Percentiles rank a stretch among this genome's conserved stretches.
These are phyloP conservation scores for Wallemia hederae DNA, from an alignment of 1,284 basidiomycete species.

Conservation along the genomic window DNA sequence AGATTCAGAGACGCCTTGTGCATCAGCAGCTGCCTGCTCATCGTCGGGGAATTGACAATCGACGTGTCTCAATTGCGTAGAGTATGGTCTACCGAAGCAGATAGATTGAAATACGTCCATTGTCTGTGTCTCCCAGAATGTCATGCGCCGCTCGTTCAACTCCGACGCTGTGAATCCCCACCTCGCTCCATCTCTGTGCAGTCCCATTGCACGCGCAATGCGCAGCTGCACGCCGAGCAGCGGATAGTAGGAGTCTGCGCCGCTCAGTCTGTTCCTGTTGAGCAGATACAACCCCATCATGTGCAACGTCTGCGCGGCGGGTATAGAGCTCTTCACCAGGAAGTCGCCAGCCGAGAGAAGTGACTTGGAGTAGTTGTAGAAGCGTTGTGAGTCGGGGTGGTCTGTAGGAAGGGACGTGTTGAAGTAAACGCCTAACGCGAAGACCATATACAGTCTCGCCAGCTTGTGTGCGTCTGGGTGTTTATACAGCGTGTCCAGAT, in stretches of 20 bases:
- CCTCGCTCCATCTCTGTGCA: conserved; percentile 14
- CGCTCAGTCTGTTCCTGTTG: neutral
- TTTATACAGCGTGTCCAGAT: neutral
- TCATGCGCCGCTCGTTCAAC: conserved; percentile 10
- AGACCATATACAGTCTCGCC: conserved; percentile 23
- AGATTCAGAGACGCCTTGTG: conserved; percentile 1
- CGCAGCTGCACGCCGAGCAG: conserved; percentile 14
- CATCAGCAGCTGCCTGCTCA: neutral
- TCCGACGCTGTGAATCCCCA: conserved; percentile 13
- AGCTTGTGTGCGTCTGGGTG: conserved; percentile 18
- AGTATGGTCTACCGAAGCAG: conserved; percentile 10
- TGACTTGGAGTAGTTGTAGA: conserved; percentile 21
- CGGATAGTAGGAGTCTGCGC: conserved; percentile 13
- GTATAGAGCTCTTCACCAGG: conserved; percentile 19
- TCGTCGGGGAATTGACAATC: conserved; percentile 7
- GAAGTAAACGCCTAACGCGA: conserved; percentile 21
- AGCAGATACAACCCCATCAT: conserved; percentile 20
- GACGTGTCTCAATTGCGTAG: neutral
- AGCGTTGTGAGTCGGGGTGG: conserved; percentile 16
- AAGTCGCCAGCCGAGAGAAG: conserved; percentile 22
- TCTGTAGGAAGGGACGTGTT: conserved; percentile 15
- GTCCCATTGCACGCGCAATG: conserved; percentile 11
- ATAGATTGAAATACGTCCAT: conserved; percentile 11
- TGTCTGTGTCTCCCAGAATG: conserved; percentile 12
- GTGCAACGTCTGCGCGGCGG: conserved; percentile 23